Evolutionary conservation across 148 eudicot genomes (phyloP).

Genomic region (Camellia sinensis): DNA sequence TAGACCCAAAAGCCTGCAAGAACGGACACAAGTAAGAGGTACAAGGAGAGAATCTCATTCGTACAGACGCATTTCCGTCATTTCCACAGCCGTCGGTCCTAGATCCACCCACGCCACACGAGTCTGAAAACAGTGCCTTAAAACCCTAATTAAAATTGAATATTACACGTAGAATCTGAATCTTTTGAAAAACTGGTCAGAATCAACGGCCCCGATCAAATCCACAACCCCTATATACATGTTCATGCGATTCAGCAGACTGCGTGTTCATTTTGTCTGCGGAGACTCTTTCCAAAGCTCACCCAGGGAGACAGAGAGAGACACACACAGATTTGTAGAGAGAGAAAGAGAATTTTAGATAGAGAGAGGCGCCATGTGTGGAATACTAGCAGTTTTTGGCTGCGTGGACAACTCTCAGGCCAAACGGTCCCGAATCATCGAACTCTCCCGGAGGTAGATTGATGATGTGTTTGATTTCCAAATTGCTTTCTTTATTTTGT

Average conservation of each 20-base stretch:
- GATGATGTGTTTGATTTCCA: background rate
- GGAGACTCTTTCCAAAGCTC: background rate
- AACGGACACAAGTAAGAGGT: too few species aligned
- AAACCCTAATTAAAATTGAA: constrained; percentile 24
- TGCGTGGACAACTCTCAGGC: constrained; percentile 70
- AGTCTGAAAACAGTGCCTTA: background rate
- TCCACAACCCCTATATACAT: background rate
- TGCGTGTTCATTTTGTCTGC: background rate
- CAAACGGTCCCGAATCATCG: constrained; percentile 79
- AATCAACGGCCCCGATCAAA: constrained; percentile 34
- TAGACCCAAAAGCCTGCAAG: too few species aligned
- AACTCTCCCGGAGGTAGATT: constrained; percentile 72
- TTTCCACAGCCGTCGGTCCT: too few species aligned
- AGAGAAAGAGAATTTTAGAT: constrained; percentile 5
- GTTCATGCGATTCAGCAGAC: constrained; percentile 1
- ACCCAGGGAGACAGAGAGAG: background rate
- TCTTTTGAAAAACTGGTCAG: constrained; percentile 16
- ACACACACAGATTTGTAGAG: background rate
- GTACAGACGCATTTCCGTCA: too few species aligned
- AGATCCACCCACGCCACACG: background rate
- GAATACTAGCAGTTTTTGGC: constrained; percentile 92
- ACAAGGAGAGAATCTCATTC: too few species aligned
- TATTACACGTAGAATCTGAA: background rate
- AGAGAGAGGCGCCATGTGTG: constrained; percentile 66
- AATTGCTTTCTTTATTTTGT: background rate